These are phyloP conservation scores for Samsoniella hepiali DNA, from an alignment of 2,329 filamentous ascomycete species.

Conservation along the genomic window DNA sequence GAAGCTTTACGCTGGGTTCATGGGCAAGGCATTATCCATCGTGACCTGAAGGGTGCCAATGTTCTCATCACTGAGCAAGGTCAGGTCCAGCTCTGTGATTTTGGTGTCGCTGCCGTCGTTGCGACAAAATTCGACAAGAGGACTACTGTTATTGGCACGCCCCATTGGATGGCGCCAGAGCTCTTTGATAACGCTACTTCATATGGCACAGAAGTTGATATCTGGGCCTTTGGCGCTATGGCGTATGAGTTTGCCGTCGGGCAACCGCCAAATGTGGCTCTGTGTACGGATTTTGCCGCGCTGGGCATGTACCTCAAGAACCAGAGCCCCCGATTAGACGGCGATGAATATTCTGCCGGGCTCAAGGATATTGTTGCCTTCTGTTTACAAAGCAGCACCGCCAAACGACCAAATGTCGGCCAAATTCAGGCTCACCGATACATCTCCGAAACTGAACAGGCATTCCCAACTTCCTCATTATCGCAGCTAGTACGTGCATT, in stretches of 20 bases:
- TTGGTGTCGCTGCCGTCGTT: constrained; percentile 76
- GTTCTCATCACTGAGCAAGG: constrained; percentile 76
- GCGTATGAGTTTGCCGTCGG: constrained; percentile 79
- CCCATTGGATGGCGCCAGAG: constrained; percentile 85
- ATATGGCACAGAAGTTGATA: constrained; percentile 72
- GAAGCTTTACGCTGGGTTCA: constrained; percentile 67
- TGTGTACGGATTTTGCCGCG: constrained; percentile 46
- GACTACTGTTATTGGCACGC: constrained; percentile 77
- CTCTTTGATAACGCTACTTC: constrained; percentile 62
- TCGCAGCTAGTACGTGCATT: constrained; percentile 67
- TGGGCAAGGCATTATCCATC: constrained; percentile 64
- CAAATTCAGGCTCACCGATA: constrained; percentile 68
- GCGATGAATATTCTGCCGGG: constrained; percentile 62
- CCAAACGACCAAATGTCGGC: constrained; percentile 66
- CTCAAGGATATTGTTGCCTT: constrained; percentile 70
- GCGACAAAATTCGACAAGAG: constrained; percentile 74
- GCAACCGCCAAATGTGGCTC: constrained; percentile 64
- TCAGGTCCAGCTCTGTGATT: constrained; percentile 77
- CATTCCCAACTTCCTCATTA: constrained; percentile 62
- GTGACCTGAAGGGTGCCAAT: constrained; percentile 74
- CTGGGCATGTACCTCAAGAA: constrained; percentile 57
- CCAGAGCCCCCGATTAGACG: constrained; percentile 66
- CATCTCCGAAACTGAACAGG: constrained; percentile 58
- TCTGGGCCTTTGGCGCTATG: constrained; percentile 82
- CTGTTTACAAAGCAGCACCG: constrained; percentile 66